phyloP scores from a whole-genome alignment of 371 early-diverging fungal species.

The Capniomyces stellatus region DNA sequence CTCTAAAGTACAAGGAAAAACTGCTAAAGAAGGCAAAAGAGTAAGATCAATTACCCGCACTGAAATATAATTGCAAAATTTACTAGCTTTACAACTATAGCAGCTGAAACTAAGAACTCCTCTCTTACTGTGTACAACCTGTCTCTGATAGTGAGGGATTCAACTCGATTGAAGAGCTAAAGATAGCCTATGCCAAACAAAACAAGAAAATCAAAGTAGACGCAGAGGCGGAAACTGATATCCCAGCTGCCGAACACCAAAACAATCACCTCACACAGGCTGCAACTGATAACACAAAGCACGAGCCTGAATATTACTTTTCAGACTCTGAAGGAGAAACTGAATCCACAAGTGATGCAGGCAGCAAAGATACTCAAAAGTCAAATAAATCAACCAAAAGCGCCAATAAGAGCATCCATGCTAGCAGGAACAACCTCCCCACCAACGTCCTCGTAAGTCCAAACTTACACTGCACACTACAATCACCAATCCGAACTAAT shows the following conservation, averaged over 20 bases:
- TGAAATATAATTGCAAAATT: neutral
- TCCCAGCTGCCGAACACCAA: neutral
- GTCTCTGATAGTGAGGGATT: slow-evolving; percentile 16
- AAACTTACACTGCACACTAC: too few relatives aligned
- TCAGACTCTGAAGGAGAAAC: neutral
- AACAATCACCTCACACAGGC: neutral
- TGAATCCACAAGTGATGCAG: neutral
- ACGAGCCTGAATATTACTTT: neutral
- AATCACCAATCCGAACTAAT: too few relatives aligned
- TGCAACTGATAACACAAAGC: neutral
- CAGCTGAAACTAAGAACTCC: too few relatives aligned
- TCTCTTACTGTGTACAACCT: too few relatives aligned
- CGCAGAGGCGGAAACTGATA: neutral
- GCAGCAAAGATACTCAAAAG: neutral
- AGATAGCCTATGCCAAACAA: neutral
- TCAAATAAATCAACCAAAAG: neutral
- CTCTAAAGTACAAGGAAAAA: slow-evolving; percentile 53
- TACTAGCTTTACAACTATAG: neutral
- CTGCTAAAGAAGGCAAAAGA: slow-evolving; percentile 38
- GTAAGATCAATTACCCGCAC: slow-evolving; percentile 20
- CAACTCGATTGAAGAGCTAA: slow-evolving; percentile 17
- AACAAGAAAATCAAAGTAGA: neutral
- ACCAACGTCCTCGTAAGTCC: slow-evolving; percentile 21
- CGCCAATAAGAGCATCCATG: slow-evolving; percentile 6
- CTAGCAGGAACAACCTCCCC: slow-evolving; percentile 28